Evolutionary conservation across 2,329 filamentous ascomycete species (phyloP).

Genomic region (Lecanicillium sp.): DNA sequence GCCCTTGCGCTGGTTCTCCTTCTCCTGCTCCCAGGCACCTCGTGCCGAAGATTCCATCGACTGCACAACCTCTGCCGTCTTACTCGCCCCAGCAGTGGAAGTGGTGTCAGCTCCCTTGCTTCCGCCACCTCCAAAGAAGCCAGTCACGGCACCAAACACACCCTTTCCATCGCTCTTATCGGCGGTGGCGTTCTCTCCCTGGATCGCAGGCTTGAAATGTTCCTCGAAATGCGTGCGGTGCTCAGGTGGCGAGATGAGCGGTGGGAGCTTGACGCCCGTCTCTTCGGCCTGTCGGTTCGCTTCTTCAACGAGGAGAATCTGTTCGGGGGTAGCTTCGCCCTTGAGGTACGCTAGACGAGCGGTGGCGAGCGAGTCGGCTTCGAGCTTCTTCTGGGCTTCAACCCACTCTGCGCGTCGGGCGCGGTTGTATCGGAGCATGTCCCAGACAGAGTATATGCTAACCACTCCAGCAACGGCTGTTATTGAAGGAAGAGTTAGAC

Average conservation of each 20-base stretch:
- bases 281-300: constrained; percentile 41
- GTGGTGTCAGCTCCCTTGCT: constrained; percentile 17
- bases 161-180: constrained; percentile 24
- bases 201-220: constrained; percentile 23
- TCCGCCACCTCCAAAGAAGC: constrained; percentile 17
- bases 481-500: too few species aligned
- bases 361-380: constrained; percentile 46
- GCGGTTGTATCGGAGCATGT: constrained; percentile 55
- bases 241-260: constrained; percentile 39
- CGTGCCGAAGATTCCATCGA: constrained; percentile 30
- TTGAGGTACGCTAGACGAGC: constrained; percentile 55
- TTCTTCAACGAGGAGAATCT: constrained; percentile 49
- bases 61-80: constrained; percentile 12
- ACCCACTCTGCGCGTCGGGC: constrained; percentile 52
- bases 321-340: constrained; percentile 47
- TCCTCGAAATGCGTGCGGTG: constrained; percentile 29
- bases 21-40: constrained; percentile 40
- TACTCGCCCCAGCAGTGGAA: constrained; percentile 9
- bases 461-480: constrained; percentile 47
- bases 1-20: constrained; percentile 41
- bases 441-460: constrained; percentile 51
- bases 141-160: constrained; percentile 25
- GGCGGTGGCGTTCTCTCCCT: constrained; percentile 12
- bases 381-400: constrained; percentile 45
- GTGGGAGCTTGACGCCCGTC: constrained; percentile 39